Base-by-base conservation (phyloP, 345 rosid species). In the Linum lewisii region DNA sequence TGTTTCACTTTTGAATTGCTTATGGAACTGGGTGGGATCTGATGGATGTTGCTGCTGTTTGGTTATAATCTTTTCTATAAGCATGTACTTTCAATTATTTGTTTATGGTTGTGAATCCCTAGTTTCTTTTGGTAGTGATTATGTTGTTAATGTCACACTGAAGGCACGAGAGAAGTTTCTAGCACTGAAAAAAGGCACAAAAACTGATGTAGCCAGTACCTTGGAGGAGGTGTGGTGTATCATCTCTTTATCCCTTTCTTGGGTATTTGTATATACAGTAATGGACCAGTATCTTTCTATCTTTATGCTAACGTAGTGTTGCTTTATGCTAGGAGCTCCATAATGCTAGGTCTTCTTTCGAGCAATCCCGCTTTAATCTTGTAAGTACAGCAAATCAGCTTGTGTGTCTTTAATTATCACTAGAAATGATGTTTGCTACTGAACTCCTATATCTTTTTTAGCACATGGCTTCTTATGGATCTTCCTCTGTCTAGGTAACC, bases 81-180 rank as follows among this genome's bases (percentile, higher is more conserved):
- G 34, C 18, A 42, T 42, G 15, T 42, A 11, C 47, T 16, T 53
- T 21, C 19, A 42, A 42, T n/a, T 42, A 42, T 42, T 29, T 29
- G 34, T 29, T 4, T 3, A 29, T 4, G 34, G 47, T 42, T 42
- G 18, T 42, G 16, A 16, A 42, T 42, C 11, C 47, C 47, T 16
- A 42, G 18, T 42, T 42, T 6, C 34, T 29, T 29, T 29, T 29
- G 34, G 34, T 1, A 4, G 7, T 29, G 34, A 29, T 29, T 29
- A 29, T 29, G 1, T 8, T 29, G 34, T 42, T 1, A 52, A 21
- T 21, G 25, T 52, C 15, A 18, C 25, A 0, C 56, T 24, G 15
- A 15, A 52, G 56, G 56, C 56, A 21, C 56, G 56, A 6, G 56
- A 52, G 56, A 52, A 52, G 25, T 52, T 52, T 52, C 56, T 52